These are phyloP conservation scores for Endoconidiophora polonica DNA, from an alignment of 2,329 filamentous ascomycete species.

Conservation along the genomic window DNA sequence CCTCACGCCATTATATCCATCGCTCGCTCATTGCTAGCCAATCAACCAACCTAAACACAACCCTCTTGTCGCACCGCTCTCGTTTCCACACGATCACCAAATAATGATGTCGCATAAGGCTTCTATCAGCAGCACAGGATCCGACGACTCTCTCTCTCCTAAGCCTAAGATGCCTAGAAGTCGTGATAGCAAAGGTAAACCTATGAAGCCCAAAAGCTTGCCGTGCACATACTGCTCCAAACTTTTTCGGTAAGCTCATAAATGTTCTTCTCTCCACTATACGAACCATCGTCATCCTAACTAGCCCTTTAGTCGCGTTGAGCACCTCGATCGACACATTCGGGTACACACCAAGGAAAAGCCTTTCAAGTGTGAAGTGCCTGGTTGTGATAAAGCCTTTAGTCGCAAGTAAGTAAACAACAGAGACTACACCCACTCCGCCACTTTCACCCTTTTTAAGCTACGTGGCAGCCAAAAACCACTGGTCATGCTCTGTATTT, in stretches of 20 bases:
- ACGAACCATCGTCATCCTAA: conserved; percentile 12
- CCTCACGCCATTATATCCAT: no score
- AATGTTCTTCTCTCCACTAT: conserved; percentile 10
- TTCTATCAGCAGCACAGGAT: no score
- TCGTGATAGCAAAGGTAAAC: conserved; percentile 30
- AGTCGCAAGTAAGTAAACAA: conserved; percentile 36
- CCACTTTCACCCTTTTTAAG: background rate
- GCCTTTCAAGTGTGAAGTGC: conserved; percentile 43
- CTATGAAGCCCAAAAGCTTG: conserved; percentile 42
- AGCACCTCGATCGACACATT: conserved; percentile 48
- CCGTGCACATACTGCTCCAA: conserved; percentile 49
- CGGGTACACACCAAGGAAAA: conserved; percentile 50
- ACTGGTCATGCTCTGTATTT: background rate
- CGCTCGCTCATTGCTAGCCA: no score
- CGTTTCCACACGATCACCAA: no score
- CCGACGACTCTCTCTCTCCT: background rate
- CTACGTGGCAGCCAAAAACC: background rate
- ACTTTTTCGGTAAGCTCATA: conserved; percentile 38
- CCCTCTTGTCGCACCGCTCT: no score
- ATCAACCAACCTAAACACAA: no score
- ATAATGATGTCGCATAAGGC: no score
- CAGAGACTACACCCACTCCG: background rate
- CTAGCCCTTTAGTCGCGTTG: conserved; percentile 35
- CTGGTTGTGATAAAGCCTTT: conserved; percentile 45
- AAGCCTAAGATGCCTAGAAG: background rate